Conservation (phyloP, 2,329 filamentous ascomycete genomes). For the Trichoderma breve region DNA sequence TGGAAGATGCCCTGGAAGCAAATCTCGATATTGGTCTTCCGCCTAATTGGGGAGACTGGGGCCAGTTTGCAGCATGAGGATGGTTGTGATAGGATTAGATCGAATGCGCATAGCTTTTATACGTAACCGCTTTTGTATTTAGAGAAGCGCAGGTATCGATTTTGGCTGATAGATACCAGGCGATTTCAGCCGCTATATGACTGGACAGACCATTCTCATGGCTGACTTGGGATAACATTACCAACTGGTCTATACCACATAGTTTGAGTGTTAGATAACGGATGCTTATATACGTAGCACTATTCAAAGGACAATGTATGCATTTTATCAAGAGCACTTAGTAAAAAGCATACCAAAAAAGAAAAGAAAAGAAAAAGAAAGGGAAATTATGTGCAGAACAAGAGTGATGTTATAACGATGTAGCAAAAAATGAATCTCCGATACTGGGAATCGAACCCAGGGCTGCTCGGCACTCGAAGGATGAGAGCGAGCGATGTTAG, state of each 20-base stretch:
- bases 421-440: slow-evolving; percentile 10
- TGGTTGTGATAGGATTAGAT: not conserved
- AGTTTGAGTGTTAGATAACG: not conserved
- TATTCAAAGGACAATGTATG: not conserved
- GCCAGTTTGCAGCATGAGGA: slow-evolving; percentile 35
- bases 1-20: slow-evolving; percentile 54
- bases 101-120: not conserved
- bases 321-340: not conserved
- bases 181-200: not conserved
- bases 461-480: slow-evolving; percentile 21
- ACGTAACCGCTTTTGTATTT: not conserved
- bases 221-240: not conserved
- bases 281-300: not conserved
- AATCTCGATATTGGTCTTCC: slow-evolving; percentile 55
- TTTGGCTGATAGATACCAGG: not conserved
- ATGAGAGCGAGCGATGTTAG: slow-evolving; percentile 36
- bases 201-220: not conserved
- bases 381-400: too few relatives aligned
- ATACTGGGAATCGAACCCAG: slow-evolving; percentile 24
- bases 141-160: not conserved
- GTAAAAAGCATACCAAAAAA: not conserved
- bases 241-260: not conserved
- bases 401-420: too few relatives aligned
- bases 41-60: slow-evolving; percentile 51
- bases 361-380: not conserved